Base-by-base conservation (phyloP, 192 early-diverging fungal species). In the Umbelopsis sp. region DNA sequence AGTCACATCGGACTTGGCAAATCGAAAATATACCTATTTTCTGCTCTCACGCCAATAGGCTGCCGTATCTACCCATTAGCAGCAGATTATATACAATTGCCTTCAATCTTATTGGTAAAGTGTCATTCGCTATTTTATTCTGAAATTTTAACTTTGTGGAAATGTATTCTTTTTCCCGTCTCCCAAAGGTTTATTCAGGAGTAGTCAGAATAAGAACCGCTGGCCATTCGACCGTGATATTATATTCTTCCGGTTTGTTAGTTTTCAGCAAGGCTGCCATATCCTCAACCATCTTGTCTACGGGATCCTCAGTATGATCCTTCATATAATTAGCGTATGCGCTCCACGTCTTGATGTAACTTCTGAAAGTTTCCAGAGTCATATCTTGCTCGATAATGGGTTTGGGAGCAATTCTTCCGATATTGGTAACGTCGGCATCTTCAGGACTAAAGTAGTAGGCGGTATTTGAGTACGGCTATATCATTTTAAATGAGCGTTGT, bases 341-440 rank as follows among this genome's bases (percentile, higher is more conserved):
- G 10, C 84, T 86, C 71, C 84, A 86, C 0, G 88, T 89, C 73
- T 84, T 82, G 44, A 90, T 53, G 65, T 87, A 90, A 23, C 76
- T 73, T 22, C 65, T 50, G 15, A 88, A 76, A 21, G 71, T 73
- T 2, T 64, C 49, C 55, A 86, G 55, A 10, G 75, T 77, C 71
- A 84, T 78, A 22, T 61, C 49, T n/a, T 74, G 74, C 4, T 66
- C 61, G 74, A 88, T 76, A n/a, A 83, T 21, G 11, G 71, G 66
- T 4, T 49, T 33, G 21, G 13, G 22, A 10, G 46, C 1, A 15
- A 65, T 46, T 65, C 69, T 68, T 41, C 66, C 12, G 21, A 66
- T 11, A 47, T 47, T 3, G 23, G 35, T 72, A 27, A 49, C 7
- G 66, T 73, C 66, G 18, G 22, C 18, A 16, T 12, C 23, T 4